A percentile compares a stretch with the other conserved stretches of the same genome.
Conservation (phyloP, 2,329 filamentous ascomycete genomes). For the Botrytis tulipae region DNA sequence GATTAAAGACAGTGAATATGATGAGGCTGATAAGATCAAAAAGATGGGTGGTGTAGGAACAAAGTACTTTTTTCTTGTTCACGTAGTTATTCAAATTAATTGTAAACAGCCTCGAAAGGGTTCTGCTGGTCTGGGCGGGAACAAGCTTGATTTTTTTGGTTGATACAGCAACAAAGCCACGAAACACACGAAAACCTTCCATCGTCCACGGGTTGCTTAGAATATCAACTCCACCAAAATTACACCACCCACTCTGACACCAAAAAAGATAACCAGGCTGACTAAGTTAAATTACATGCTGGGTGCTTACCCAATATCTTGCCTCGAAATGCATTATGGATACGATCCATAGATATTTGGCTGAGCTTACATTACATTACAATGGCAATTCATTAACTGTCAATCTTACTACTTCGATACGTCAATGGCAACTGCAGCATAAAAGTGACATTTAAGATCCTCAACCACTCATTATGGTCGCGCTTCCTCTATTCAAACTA, state of each 20-base stretch:
- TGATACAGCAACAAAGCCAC: conserved; percentile 14
- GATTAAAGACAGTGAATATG: conserved; percentile 3
- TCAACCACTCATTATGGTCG: conserved; percentile 50
- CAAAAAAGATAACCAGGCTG: not conserved
- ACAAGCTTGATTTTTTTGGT: conserved; percentile 15
- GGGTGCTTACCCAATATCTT: not conserved
- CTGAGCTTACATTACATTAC: not conserved
- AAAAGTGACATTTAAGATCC: not conserved
- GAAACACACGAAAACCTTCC: not conserved
- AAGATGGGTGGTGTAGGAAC: not conserved
- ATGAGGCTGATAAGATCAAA: conserved; percentile 13
- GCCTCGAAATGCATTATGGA: not conserved
- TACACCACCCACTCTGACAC: conserved; percentile 1
- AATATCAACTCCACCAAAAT: not conserved
- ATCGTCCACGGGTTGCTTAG: too few relatives aligned
- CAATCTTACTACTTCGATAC: not conserved
- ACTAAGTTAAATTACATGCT: not conserved
- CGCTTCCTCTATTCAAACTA: conserved; percentile 66
- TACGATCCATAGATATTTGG: not conserved
- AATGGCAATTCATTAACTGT: not conserved
- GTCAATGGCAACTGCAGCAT: not conserved
- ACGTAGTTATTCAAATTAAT: not conserved
- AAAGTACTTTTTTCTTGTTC: not conserved
- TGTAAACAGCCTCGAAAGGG: conserved; percentile 18
- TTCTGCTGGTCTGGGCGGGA: conserved; percentile 2